Conservation (phyloP, 352 stramenopile species). For the Phytophthora niederhauseri region DNA sequence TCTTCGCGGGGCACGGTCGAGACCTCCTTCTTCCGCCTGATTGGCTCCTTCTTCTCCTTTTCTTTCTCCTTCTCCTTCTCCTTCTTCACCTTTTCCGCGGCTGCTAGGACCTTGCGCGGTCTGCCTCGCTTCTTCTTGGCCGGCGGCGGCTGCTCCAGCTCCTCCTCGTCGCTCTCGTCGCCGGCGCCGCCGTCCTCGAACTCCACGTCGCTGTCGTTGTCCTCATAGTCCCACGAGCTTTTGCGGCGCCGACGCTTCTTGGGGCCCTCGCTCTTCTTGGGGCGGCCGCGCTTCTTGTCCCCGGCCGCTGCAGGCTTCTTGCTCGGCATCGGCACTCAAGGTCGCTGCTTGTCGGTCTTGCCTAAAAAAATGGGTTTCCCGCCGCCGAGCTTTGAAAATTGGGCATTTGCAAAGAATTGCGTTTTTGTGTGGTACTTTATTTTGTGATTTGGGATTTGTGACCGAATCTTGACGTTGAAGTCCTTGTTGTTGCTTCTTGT, state of each 20-base stretch:
- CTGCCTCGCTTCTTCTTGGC: conserved; percentile 29
- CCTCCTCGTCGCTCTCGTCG: conserved; percentile 31
- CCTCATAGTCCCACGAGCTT: conserved; percentile 40
- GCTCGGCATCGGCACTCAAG: not conserved
- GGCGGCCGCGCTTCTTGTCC: conserved; percentile 21
- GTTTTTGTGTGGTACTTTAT: not conserved
- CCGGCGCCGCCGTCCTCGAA: conserved; percentile 14
- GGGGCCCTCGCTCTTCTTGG: conserved; percentile 7
- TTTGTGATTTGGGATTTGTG: conserved; percentile 7
- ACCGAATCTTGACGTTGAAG: not conserved
- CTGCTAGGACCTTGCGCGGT: conserved; percentile 14
- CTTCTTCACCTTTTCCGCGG: conserved; percentile 9
- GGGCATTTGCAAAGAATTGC: no score
- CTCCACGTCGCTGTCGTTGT: conserved; percentile 36
- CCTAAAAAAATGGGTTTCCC: not conserved
- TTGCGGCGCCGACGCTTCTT: conserved; percentile 30
- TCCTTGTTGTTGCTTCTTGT: no score
- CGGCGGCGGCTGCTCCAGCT: conserved; percentile 24
- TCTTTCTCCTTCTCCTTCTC: conserved; percentile 25
- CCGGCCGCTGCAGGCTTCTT: not conserved
- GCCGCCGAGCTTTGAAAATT: conserved; percentile 8
- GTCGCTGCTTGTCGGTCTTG: not conserved
- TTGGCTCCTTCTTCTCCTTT: conserved; percentile 23
- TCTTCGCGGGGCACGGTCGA: conserved; percentile 11
- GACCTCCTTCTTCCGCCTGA: conserved; percentile 17